phyloP scores from a whole-genome alignment of 2,329 filamentous ascomycete genomes.

The Calcarisporium arbuscula region DNA sequence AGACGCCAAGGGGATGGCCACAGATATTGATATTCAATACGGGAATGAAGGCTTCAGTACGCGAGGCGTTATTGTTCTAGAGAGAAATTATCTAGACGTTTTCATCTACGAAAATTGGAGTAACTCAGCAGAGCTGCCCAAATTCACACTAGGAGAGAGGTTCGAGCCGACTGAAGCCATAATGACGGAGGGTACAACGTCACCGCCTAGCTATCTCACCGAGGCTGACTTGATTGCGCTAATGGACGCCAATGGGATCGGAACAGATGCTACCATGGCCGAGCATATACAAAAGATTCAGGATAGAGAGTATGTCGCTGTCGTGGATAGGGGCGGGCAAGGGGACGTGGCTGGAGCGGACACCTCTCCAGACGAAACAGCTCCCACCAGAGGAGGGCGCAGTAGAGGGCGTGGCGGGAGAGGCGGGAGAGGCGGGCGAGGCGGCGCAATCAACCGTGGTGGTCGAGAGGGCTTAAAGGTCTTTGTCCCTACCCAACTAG shows the following conservation, averaged over 20 bases:
- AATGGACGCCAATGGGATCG: slow-evolving; percentile 98
- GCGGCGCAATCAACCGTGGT: slow-evolving; percentile 33
- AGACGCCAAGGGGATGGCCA: slow-evolving; percentile 81
- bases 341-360: slow-evolving; percentile 32
- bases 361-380: slow-evolving; percentile 29
- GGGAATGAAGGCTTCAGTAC: slow-evolving; percentile 78
- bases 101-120: slow-evolving; percentile 97
- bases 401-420: slow-evolving; percentile 42
- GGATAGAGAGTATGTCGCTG: slow-evolving; percentile 76
- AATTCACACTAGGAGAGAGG: slow-evolving; percentile 69
- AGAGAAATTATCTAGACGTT: slow-evolving; percentile 90
- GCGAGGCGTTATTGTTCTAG: slow-evolving; percentile 76
- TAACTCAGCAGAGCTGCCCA: slow-evolving; percentile 74
- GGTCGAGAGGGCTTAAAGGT: slow-evolving; percentile 58
- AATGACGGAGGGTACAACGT: slow-evolving; percentile 87
- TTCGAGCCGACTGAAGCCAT: slow-evolving; percentile 86
- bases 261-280: slow-evolving; percentile 97
- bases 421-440: slow-evolving; percentile 29
- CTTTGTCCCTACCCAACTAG: slow-evolving; percentile 87
- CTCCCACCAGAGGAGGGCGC: slow-evolving; percentile 35
- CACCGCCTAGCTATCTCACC: slow-evolving; percentile 77
- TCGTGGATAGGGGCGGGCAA: slow-evolving; percentile 39
- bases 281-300: slow-evolving; percentile 98
- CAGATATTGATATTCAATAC: slow-evolving; percentile 78
- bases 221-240: slow-evolving; percentile 92